phyloP scores from a whole-genome alignment of 495 filamentous ascomycete genomes.

The Elaphomyces granulatus region DNA sequence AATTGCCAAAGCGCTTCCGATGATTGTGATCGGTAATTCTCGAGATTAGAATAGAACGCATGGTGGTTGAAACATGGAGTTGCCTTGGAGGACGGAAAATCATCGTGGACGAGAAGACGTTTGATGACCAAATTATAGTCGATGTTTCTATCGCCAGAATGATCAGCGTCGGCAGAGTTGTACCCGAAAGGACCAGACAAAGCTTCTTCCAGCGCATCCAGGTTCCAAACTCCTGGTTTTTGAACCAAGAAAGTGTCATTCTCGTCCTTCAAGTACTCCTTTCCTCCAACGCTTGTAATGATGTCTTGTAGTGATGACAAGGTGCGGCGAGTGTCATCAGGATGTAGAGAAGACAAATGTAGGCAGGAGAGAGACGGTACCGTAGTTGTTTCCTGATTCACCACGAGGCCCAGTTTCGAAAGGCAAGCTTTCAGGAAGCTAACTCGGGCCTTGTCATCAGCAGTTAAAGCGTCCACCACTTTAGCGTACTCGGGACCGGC shows the following conservation, averaged over 20 bases:
- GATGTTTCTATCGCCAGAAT: slow-evolving; percentile 33
- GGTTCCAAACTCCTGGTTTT: slow-evolving; percentile 46
- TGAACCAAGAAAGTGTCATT: slow-evolving; percentile 77
- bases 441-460: slow-evolving; percentile 53
- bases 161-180: slow-evolving; percentile 14
- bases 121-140: slow-evolving; percentile 68
- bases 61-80: slow-evolving; percentile 85
- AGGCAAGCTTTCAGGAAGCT: slow-evolving; percentile 74
- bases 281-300: slow-evolving; percentile 48
- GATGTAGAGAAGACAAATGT: slow-evolving; percentile 62
- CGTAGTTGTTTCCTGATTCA: slow-evolving; percentile 50
- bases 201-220: slow-evolving; percentile 37
- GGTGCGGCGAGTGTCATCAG: slow-evolving; percentile 50
- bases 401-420: slow-evolving; percentile 64
- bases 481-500: slow-evolving; percentile 50
- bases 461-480: slow-evolving; percentile 51
- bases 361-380: slow-evolving; percentile 74
- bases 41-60: slow-evolving; percentile 60
- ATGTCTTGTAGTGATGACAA: slow-evolving; percentile 50
- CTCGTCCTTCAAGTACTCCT: slow-evolving; percentile 69
- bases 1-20: slow-evolving; percentile 44
- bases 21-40: slow-evolving; percentile 46
- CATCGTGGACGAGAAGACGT: slow-evolving; percentile 50
- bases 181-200: slow-evolving; percentile 16
- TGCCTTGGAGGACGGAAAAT: slow-evolving; percentile 54